Evolutionary conservation across 2,329 filamentous ascomycete species (phyloP).

Genomic region (Passalora sequoiae): DNA sequence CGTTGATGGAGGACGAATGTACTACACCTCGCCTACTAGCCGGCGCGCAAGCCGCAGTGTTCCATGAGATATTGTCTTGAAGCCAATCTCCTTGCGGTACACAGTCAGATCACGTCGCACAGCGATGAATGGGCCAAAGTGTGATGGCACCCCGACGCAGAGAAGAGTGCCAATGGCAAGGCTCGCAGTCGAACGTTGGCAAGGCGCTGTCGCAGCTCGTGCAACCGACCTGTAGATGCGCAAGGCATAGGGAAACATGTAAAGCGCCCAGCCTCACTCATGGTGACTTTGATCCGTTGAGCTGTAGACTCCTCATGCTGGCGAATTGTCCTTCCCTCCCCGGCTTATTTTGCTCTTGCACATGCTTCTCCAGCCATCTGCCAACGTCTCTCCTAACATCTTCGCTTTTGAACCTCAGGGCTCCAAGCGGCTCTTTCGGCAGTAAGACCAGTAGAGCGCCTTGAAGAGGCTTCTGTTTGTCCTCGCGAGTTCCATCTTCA

Average conservation of each 20-base stretch:
- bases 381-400: slow-evolving; percentile 16
- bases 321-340: not conserved
- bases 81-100: not conserved
- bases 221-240: too few species aligned
- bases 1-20: not conserved
- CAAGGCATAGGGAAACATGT: too few species aligned
- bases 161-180: too few species aligned
- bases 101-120: too few species aligned
- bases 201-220: too few species aligned
- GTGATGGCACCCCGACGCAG: too few species aligned
- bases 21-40: not conserved
- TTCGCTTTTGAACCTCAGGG: slow-evolving; percentile 17
- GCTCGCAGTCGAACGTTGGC: too few species aligned
- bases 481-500: slow-evolving; percentile 24
- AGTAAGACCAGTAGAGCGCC: slow-evolving; percentile 19
- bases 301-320: not conserved
- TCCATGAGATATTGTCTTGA: not conserved
- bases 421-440: slow-evolving; percentile 14
- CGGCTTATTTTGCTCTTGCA: slow-evolving; percentile 2
- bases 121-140: too few species aligned
- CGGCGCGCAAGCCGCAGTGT: not conserved
- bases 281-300: not conserved
- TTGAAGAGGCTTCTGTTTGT: slow-evolving; percentile 3
- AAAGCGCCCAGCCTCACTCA: too few species aligned
- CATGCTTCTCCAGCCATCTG: slow-evolving; percentile 7